These are phyloP conservation scores for Colletotrichum sp. DNA, from an alignment of 2,329 filamentous ascomycete genomes.

Conservation along the genomic window DNA sequence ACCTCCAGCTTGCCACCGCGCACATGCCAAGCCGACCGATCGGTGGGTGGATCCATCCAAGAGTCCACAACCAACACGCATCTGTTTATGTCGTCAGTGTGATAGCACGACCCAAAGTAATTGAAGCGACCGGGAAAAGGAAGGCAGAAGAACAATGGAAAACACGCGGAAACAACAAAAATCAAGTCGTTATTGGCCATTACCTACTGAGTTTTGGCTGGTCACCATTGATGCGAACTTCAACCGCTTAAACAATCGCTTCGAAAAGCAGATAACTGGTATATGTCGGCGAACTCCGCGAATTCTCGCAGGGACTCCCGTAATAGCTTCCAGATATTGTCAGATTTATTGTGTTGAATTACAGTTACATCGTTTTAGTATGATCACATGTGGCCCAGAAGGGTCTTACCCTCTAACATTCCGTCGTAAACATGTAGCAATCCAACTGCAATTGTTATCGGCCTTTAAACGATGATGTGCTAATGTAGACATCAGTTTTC, in stretches of 20 bases:
- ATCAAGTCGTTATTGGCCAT: not conserved
- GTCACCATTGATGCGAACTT: not conserved
- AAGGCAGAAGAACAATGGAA: not conserved
- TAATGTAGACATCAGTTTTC: not conserved
- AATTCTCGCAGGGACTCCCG: accelerated
- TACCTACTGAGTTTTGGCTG: accelerated
- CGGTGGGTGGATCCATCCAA: not conserved
- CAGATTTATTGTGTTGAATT: not conserved
- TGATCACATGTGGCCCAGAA: not conserved
- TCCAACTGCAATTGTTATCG: not conserved
- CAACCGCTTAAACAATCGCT: not conserved
- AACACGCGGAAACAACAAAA: not conserved
- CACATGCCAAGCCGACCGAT: not conserved
- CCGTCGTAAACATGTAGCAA: not conserved
- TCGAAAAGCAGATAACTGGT: accelerated
- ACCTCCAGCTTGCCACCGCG: not conserved
- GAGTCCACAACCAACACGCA: not conserved
- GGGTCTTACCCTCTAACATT: not conserved
- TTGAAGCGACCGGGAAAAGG: not conserved
- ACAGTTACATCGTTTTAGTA: not conserved
- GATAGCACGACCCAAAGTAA: not conserved
- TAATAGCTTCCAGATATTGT: not conserved
- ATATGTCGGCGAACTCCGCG: accelerated
- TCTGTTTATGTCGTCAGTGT: not conserved
- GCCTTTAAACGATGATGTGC: not conserved